Percentiles rank a stretch among this genome's conserved stretches.
These are phyloP conservation scores for Erodium moschatum DNA, from an alignment of 441 rosid genomes.

Conservation along the genomic window DNA sequence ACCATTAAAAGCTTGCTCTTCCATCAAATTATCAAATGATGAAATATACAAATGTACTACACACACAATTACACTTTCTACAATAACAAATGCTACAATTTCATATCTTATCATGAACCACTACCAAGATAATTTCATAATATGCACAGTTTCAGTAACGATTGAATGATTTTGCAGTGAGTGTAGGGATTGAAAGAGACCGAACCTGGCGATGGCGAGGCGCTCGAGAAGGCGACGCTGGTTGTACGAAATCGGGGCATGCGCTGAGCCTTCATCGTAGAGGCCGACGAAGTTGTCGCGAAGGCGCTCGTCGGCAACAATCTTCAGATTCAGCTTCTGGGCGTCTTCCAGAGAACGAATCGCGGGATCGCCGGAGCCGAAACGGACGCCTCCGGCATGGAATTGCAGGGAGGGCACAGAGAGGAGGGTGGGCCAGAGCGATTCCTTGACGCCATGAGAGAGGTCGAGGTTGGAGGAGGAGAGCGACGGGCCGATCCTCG, in stretches of 20 bases:
- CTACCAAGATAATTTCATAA: background rate
- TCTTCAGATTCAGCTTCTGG: constrained; percentile 42
- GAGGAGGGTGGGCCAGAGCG: constrained; percentile 56
- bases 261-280: constrained; percentile 45
- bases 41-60: background rate
- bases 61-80: background rate
- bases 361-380: constrained; percentile 31
- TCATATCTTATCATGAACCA: background rate
- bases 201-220: constrained; percentile 59
- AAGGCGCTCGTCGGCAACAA: constrained; percentile 55
- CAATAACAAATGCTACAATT: background rate
- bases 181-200: background rate
- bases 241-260: constrained; percentile 28
- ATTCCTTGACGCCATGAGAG: constrained; percentile 35
- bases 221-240: constrained; percentile 70
- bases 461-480: constrained; percentile 26
- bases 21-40: background rate
- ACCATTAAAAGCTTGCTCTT: background rate
- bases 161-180: background rate
- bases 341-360: constrained; percentile 58
- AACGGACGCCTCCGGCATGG: constrained; percentile 23
- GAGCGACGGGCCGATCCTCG: constrained; percentile 11
- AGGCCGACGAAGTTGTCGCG: constrained; percentile 71
- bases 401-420: constrained; percentile 53
- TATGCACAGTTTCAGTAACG: background rate